Evolutionary conservation across 768 basidiomycete genomes (phyloP), one percentile per base, ranked within the genome.

Genomic region (Russula dissimulans): DNA sequence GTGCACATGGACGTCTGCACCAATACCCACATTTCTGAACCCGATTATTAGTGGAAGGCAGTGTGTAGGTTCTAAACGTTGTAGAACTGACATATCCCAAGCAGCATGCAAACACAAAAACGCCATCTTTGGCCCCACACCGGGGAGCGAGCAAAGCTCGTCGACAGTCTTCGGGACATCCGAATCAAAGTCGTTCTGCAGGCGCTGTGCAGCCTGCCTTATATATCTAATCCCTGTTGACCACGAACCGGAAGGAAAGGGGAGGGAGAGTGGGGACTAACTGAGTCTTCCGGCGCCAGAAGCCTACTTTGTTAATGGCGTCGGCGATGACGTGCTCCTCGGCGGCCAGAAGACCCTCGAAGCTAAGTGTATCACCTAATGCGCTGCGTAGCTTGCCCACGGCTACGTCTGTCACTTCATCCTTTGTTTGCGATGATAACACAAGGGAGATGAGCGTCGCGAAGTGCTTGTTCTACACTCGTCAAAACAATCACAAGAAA

Each of bases 61-160:
- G 49, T 43, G 47, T 15, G 34, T 6, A 36, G 15, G 14, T 15
- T 12, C 4, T 0, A 58, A 43, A 22, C 14, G 11, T 4, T 38
- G 42, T 26, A 60, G 26, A n/a, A 69, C 85, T 57, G 67, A 90
- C 88, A 91, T 62, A 64, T 87, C 80, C 91, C 91, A 95, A 1
- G 91, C 92, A 31, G 81, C 81, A 65, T 93, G 92, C 3, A 95
- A 77, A 2, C 84, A 76, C 39, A 97, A 71, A 72, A 91, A 95
- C 0, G 91, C 91, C 93, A 98, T 97, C 72, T 99, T 98, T 0
- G 94, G 95, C 0, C 95, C 95, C 0, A 97, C 94, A 0, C 95
- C 95, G 2, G 85, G 85, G 12, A 98, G 73, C 5, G 87, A 87
- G 65, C 92, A 91, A 9, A 99, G 76, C 43, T 90, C 91, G 41